Base-by-base conservation (phyloP, 164 flowering plant species). In the Vitis vinifera region DNA sequence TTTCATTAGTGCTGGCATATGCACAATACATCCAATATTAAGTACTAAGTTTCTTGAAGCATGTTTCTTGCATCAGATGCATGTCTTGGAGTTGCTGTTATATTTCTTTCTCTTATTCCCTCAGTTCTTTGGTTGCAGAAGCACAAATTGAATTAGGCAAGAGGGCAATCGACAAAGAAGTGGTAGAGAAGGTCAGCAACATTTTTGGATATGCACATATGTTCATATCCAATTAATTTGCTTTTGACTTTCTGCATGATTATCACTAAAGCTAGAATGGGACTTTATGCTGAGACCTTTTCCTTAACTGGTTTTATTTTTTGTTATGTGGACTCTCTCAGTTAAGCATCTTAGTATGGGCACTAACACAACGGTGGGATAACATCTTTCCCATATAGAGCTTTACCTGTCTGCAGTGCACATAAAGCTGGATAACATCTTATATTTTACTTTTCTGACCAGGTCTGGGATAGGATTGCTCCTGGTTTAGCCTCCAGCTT, bases 401-500 rank as follows among this genome's bases (percentile, higher is more conserved):
- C 44, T 59, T 58, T 58, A 10, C 57, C 19, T 23, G 9, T 62
- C 23, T 10, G 8, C 50, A 52, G 1, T 76, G 29, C 29, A 58
- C n/a, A 16, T 65, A 50, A 31, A 50, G 55, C 15, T 31, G 10
- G 37, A 55, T 68, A 37, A 55, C 48, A 27, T 66, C 52, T 65
- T 69, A 23, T 55, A 14, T 19, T 55, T 66, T 23, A 30, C 17
- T 60, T 75, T 10, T 55, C n/a, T 70, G 19, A 72, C 12, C 86
- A 93, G 98, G 98, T 93, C 1, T 96, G 98, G 98, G 84, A 88
- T 72, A 82, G 85, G 76, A 92, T 93, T 62, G 95, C 97, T 68
- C 97, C 98, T 62, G 97, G 97, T 62, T 80, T 96, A 51, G 91
- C 86, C 23, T 85, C 90, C 49, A 19, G 75, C 7, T 93, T 96